A percentile compares a stretch with the other conserved stretches of the same genome.
These are phyloP conservation scores for Aspergillus quadricinctus DNA, from an alignment of 2,329 filamentous ascomycete genomes.

Conservation along the genomic window DNA sequence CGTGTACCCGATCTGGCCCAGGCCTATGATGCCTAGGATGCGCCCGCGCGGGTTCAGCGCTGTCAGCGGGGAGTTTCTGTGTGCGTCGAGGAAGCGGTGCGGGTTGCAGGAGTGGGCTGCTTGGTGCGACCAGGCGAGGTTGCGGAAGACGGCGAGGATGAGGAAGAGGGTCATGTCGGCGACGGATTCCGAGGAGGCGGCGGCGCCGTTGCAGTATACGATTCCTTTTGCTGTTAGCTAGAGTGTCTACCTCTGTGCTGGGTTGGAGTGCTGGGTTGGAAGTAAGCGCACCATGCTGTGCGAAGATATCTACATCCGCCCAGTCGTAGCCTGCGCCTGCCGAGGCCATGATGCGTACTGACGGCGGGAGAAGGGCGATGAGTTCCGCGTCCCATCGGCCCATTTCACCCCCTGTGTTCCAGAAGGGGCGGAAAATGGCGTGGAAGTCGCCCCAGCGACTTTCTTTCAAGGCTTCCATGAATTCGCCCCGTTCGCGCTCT, in stretches of 20 bases:
- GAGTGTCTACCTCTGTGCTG: not conserved
- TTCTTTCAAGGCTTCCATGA: conserved; percentile 41
- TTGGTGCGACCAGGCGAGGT: conserved; percentile 60
- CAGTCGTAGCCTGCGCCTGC: conserved; percentile 62
- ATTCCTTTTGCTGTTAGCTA: conserved; percentile 16
- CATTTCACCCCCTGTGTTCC: conserved; percentile 63
- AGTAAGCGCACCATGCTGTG: conserved; percentile 50
- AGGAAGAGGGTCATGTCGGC: conserved; percentile 67
- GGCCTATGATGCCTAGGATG: conserved; percentile 62
- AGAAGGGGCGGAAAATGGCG: conserved; percentile 57
- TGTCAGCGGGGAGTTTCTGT: conserved; percentile 54
- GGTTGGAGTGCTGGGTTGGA: not conserved
- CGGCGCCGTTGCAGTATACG: conserved; percentile 66
- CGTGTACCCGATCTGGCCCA: conserved; percentile 62
- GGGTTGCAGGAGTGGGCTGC: conserved; percentile 49
- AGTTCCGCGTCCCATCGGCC: conserved; percentile 59
- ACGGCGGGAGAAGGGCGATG: conserved; percentile 50
- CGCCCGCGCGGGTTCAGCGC: conserved; percentile 62
- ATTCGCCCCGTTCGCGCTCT: conserved; percentile 31
- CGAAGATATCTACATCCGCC: conserved; percentile 58
- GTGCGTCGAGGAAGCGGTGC: conserved; percentile 53
- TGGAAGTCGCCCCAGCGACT: conserved; percentile 37
- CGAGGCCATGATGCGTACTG: conserved; percentile 54
- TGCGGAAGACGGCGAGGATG: conserved; percentile 65
- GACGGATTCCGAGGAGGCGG: conserved; percentile 67